Evolutionary conservation across 2,329 filamentous ascomycete genomes (phyloP), one percentile per base, ranked within the genome.

Genomic region (Seiridium cupressi): DNA sequence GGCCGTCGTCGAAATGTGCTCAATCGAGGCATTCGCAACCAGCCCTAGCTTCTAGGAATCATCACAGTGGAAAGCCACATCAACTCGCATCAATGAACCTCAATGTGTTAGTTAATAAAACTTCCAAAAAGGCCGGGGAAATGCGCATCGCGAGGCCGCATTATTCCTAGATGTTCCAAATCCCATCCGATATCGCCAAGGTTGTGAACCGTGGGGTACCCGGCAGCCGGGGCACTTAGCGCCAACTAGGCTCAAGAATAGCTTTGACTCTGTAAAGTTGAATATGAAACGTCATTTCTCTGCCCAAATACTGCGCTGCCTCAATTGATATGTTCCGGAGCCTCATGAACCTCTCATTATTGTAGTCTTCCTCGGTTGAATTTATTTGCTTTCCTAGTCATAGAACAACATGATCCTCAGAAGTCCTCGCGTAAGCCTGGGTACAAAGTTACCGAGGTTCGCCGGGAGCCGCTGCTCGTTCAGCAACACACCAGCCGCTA

Each of bases 401-500:
- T 13, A 13, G 42, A 34, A 11, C 42, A 49, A 34, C 42, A 57
- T 58, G 56, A 46, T 49, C 31, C n/a, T 36, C 42, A 38, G 46
- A 26, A 32, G 47, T 34, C 51, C 35, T 36, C n/a, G 57, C n/a
- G 9, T 47, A 18, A 40, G 32, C 18, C 34, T 44, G 9, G 18
- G 26, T n/a, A 35, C 35, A 18, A 53, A 36, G 35, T 53, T 62
- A 36, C 57, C 60, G 60, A 58, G 60, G 51, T 51, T 36, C 42
- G 31, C 18, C 58, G 35, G 44, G 48, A 13, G 32, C 40, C 38
- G 3, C 58, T 36, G 59, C 58, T 48, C 68, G 65, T 71, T 73
- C 57, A 58, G 62, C 55, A 65, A 61, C 51, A 66, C 65, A 3
- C 26, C 55, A 34, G 55, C 57, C 49, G 56, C 61, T 11, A 60